These are phyloP conservation scores for Kodamaea kakaduensis DNA, from an alignment of 805 yeast species.

Conservation along the genomic window DNA sequence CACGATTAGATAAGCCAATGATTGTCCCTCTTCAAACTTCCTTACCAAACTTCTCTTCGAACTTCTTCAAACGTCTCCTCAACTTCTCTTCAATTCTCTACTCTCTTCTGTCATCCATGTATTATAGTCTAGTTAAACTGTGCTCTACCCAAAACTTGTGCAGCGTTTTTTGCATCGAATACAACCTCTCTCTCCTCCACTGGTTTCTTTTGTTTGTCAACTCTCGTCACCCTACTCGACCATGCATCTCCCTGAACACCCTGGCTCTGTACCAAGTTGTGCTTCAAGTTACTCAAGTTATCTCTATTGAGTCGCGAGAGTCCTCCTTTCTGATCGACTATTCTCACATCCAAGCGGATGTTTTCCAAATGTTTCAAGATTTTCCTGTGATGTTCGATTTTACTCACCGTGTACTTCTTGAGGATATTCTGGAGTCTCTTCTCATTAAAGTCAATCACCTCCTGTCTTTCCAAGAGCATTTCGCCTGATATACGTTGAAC, in stretches of 20 bases:
- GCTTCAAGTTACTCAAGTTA: constrained; percentile 44
- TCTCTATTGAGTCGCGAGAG: constrained; percentile 80
- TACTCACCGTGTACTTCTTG: constrained; percentile 58
- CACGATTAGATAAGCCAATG: too few species aligned
- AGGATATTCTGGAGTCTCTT: constrained; percentile 49
- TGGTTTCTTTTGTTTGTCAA: constrained; percentile 28
- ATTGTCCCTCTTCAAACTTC: too few species aligned
- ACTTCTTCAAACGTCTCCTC: too few species aligned
- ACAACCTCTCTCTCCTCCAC: constrained; percentile 14
- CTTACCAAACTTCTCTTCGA: too few species aligned
- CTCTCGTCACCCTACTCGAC: constrained; percentile 40
- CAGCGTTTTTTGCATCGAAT: constrained; percentile 82
- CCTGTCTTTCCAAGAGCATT: constrained; percentile 69
- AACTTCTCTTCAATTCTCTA: too few species aligned
- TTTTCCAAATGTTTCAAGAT: constrained; percentile 69
- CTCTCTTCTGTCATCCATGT: constrained; percentile 18
- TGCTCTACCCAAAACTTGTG: constrained; percentile 71
- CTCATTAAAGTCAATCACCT: constrained; percentile 58
- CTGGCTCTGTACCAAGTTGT: constrained; percentile 42
- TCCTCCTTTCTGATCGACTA: constrained; percentile 75
- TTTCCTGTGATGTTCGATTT: constrained; percentile 83
- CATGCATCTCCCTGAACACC: constrained; percentile 41
- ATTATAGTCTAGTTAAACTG: too few species aligned
- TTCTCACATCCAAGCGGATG: constrained; percentile 66
- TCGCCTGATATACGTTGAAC: constrained; percentile 81